phyloP scores from a whole-genome alignment of 1,284 basidiomycete genomes.

The Entoloma clypeatum region DNA sequence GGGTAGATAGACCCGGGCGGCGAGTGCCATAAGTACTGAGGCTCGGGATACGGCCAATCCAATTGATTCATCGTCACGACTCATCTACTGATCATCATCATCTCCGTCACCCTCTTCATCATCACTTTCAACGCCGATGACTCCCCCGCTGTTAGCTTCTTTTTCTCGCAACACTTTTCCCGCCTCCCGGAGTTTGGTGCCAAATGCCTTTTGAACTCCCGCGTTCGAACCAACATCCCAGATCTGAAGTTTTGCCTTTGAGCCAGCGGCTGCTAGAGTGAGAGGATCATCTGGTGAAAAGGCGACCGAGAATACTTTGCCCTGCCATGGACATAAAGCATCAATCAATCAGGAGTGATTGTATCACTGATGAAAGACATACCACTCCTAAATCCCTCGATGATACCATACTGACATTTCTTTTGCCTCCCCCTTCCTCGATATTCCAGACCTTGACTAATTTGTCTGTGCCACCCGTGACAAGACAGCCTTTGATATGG shows the following conservation, averaged over 20 bases:
- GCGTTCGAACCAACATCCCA: constrained; percentile 88
- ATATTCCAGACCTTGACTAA: constrained; percentile 95
- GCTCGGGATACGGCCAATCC: no score
- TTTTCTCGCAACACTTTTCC: constrained; percentile 67
- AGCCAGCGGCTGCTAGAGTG: constrained; percentile 91
- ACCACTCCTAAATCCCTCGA: constrained; percentile 92
- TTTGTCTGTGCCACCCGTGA: constrained; percentile 93
- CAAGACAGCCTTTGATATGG: constrained; percentile 87
- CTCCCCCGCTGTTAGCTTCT: constrained; percentile 53
- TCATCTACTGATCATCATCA: constrained; percentile 32
- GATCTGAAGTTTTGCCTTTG: constrained; percentile 88
- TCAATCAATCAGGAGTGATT: background rate
- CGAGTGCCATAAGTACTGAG: no score
- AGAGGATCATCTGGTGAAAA: constrained; percentile 96
- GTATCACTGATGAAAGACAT: constrained; percentile 33
- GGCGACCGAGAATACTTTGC: constrained; percentile 89
- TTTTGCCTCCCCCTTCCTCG: constrained; percentile 59
- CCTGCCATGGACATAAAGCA: constrained; percentile 43
- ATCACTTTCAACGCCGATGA: constrained; percentile 68
- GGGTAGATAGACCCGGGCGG: no score
- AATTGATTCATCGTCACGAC: no score
- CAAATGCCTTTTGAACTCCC: constrained; percentile 78
- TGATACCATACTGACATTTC: constrained; percentile 84
- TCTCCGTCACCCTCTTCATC: constrained; percentile 64
- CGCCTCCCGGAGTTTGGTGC: constrained; percentile 64